phyloP scores from a whole-genome alignment of 306 rosid species.

The Sindora glabra region DNA sequence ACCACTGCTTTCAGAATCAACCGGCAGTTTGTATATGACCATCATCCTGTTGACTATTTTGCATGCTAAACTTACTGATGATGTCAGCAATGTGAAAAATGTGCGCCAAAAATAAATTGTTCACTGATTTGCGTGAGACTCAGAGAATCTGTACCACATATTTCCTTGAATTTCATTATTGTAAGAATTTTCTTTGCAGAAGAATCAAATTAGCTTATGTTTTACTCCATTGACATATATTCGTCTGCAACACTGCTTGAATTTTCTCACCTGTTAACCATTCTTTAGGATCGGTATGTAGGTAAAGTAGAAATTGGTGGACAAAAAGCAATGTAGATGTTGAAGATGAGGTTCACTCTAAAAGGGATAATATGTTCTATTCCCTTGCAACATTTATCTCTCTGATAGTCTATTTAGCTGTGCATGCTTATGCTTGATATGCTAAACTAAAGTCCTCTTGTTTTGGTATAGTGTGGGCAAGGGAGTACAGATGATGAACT shows the following conservation, averaged over 20 bases:
- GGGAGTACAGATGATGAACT: constrained; percentile 69
- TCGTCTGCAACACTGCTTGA: neutral
- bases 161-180: neutral
- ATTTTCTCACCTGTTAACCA: constrained; percentile 10
- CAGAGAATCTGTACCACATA: neutral
- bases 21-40: neutral
- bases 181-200: neutral
- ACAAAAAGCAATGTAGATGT: constrained; percentile 39
- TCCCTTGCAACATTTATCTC: constrained; percentile 11
- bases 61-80: neutral
- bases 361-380: constrained; percentile 38
- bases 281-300: constrained; percentile 41
- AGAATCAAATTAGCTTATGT: neutral
- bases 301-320: constrained; percentile 47
- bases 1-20: neutral
- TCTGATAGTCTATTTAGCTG: neutral
- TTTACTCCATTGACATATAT: neutral
- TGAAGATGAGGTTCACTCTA: constrained; percentile 45
- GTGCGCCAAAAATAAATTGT: neutral
- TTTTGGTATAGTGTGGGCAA: constrained; percentile 55
- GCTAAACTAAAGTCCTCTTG: neutral
- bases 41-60: constrained; percentile 4
- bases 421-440: constrained; percentile 8
- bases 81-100: neutral
- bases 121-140: neutral